A percentile compares a stretch with the other conserved stretches of the same genome.
phyloP scores from a whole-genome alignment of 2,329 filamentous ascomycete genomes.

The Venturia pyrina region DNA sequence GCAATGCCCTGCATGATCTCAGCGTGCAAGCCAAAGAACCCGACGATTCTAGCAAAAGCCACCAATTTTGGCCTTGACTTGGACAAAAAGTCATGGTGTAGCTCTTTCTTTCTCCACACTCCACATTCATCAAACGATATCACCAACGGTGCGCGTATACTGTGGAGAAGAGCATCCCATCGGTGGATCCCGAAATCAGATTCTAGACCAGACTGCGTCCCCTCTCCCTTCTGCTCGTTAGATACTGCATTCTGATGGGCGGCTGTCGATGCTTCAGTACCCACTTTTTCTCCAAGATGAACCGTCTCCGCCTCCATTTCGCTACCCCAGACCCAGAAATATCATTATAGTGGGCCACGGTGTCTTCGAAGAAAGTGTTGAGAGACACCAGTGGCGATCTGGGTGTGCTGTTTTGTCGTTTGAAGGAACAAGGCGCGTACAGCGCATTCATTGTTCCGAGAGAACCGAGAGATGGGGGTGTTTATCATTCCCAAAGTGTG shows the following conservation, averaged over 20 bases:
- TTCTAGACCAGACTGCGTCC: background rate
- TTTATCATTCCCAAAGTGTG: background rate
- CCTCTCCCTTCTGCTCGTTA: background rate
- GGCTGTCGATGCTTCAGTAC: background rate
- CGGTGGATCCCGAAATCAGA: background rate
- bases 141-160: background rate
- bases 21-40: background rate
- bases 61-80: background rate
- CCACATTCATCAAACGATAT: background rate
- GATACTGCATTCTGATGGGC: background rate
- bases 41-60: background rate
- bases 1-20: background rate
- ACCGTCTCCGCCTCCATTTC: background rate
- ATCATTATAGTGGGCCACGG: background rate
- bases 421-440: background rate
- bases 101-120: background rate
- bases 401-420: background rate
- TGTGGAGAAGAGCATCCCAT: background rate
- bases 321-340: conserved; percentile 4
- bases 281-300: background rate
- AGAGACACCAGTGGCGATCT: conserved; percentile 5
- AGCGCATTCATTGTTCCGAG: background rate
- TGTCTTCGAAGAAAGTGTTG: background rate
- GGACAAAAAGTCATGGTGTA: background rate
- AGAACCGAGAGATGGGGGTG: background rate